Evolutionary conservation across 495 filamentous ascomycete species (phyloP).

Genomic region (Evernia prunastri): DNA sequence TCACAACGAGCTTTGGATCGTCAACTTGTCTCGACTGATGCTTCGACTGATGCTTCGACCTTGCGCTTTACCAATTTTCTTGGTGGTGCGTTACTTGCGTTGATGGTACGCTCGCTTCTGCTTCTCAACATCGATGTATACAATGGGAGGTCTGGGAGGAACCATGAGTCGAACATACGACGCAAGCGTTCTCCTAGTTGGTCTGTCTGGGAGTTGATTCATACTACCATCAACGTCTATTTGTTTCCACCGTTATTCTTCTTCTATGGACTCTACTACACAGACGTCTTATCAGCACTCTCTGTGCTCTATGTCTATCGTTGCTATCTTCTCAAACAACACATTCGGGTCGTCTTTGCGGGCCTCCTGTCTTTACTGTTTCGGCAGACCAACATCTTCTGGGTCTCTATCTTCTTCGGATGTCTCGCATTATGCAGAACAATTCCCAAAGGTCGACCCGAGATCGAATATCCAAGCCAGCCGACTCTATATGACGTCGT

Average conservation of each 20-base stretch:
- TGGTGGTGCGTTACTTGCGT: neutral
- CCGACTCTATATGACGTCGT: slow-evolving; percentile 14
- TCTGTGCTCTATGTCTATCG: slow-evolving; percentile 61
- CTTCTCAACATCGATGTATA: slow-evolving; percentile 2
- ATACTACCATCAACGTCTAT: slow-evolving; percentile 71
- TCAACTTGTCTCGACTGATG: neutral
- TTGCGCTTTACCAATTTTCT: slow-evolving; percentile 8
- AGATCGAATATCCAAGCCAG: slow-evolving; percentile 8
- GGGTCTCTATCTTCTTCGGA: slow-evolving; percentile 82
- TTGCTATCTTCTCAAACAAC: slow-evolving; percentile 46
- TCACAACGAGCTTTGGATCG: neutral
- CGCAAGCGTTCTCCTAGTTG: neutral
- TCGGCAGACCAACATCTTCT: slow-evolving; percentile 94
- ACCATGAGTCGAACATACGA: neutral
- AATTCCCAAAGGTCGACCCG: slow-evolving; percentile 26
- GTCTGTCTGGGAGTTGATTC: slow-evolving; percentile 32
- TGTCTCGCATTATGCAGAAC: slow-evolving; percentile 57
- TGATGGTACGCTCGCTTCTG: neutral
- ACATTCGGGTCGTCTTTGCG: slow-evolving; percentile 31
- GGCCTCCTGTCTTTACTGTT: slow-evolving; percentile 60
- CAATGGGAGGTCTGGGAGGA: neutral
- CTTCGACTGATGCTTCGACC: neutral
- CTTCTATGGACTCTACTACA: slow-evolving; percentile 92
- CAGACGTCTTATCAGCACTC: slow-evolving; percentile 62
- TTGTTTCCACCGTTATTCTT: slow-evolving; percentile 91